Base-by-base conservation (phyloP, 2,329 filamentous ascomycete genomes). In the Niveomyces coronatus region DNA sequence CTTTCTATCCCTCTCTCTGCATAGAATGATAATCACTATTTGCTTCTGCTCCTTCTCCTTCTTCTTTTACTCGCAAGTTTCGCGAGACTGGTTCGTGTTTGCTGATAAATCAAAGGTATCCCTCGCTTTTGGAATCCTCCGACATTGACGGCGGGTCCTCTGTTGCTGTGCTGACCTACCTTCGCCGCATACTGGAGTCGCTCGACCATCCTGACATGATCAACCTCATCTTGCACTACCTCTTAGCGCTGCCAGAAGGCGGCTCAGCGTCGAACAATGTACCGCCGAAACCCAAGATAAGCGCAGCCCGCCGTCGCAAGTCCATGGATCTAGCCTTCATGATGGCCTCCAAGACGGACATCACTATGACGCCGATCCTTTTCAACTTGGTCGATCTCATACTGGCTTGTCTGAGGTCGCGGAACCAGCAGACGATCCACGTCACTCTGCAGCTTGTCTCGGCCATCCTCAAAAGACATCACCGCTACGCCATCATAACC, bases 141-240 rank as follows among this genome's bases (percentile, higher is more conserved):
- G 91, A 98, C 62, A 84, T 93, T 27, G 89, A 96, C 59, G 91
- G 89, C 47, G 91, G 91, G 38, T 98, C 91, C 6, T 94, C 91
- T 1, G 87, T 96, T 16, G 91, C 91, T 4, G 91, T 98, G 10
- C 69, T 96, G 45, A 95, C 88, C 2, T 96, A 98, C 57, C 70
- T 98, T 24, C 82, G 84, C 41, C 82, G 85, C 29, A 94, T 96
- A 39, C 71, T 98, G 5, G 88, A 95, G 56, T 83, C 85, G 1
- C 69, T 98, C 11, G 86, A 95, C 45, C 87, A 96, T 55, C 85
- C 86, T 7, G 88, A 96, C 52, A 82, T 98, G 65, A 85, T 95
- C 42, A 85, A 94, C 48, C 81, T 94, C 43, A 91, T 96, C 37
- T 72, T 98, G 5, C 84, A 88, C 47, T 98, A 96, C 55, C 73